phyloP scores from a whole-genome alignment of 495 filamentous ascomycete genomes.

The Neurospora sp. region DNA sequence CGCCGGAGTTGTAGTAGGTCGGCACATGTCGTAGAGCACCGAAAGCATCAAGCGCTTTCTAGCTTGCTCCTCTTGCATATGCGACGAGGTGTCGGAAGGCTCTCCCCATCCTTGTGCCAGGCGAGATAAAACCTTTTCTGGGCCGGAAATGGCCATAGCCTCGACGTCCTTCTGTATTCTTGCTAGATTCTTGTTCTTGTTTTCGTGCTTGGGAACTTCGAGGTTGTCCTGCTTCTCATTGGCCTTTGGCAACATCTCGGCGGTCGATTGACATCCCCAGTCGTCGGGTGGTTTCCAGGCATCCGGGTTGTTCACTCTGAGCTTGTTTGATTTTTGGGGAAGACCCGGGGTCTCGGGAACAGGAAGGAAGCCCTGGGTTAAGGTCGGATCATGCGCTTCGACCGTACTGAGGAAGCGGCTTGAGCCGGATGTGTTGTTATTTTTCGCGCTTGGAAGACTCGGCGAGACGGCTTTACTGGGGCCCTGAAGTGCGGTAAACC shows the following conservation, averaged over 20 bases:
- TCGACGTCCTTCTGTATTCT: conserved; percentile 29
- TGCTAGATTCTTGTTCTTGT: conserved; percentile 5
- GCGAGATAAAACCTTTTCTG: conserved; percentile 32
- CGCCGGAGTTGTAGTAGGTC: not conserved
- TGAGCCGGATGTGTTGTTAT: not conserved
- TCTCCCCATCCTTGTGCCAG: conserved; percentile 33
- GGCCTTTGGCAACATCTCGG: not conserved
- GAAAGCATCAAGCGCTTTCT: conserved; percentile 36
- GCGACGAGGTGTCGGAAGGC: conserved; percentile 21
- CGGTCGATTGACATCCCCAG: conserved; percentile 11
- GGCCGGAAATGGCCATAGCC: conserved; percentile 33
- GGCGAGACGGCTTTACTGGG: not conserved
- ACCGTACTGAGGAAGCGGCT: not conserved
- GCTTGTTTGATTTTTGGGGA: not conserved
- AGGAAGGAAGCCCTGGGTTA: not conserved
- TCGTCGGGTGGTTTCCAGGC: conserved; percentile 26
- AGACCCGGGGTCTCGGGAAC: not conserved
- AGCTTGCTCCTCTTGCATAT: conserved; percentile 30
- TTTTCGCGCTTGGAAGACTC: not conserved
- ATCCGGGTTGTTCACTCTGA: conserved; percentile 20
- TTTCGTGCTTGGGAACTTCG: not conserved
- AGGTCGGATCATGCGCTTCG: not conserved
- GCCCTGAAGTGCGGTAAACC: conserved; percentile 7
- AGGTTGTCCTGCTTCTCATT: not conserved
- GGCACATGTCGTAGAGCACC: conserved; percentile 18